A percentile compares a stretch with the other conserved stretches of the same genome.
phyloP scores from a whole-genome alignment of 2,329 filamentous ascomycete genomes.

The Aureobasidium leucospermi region DNA sequence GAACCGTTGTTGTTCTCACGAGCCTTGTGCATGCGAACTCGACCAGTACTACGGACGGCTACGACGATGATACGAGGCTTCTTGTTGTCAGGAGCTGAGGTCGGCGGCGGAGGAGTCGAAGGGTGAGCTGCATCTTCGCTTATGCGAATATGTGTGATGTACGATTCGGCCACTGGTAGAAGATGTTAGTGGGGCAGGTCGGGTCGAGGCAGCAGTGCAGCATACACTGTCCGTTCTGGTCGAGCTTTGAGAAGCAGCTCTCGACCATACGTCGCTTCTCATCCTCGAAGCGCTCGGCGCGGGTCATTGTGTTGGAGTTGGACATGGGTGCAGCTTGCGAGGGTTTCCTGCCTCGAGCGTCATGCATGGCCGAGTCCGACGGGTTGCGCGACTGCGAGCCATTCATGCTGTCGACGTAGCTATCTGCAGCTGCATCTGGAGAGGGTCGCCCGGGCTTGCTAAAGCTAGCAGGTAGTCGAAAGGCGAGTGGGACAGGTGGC shows the following conservation, averaged over 20 bases:
- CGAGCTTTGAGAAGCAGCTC: slow-evolving; percentile 87
- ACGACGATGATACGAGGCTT: slow-evolving; percentile 90
- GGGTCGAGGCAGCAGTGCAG: slow-evolving; percentile 21
- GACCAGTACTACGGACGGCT: slow-evolving; percentile 82
- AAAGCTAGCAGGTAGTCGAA: neutral
- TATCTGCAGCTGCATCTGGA: slow-evolving; percentile 1
- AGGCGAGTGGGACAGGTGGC: neutral
- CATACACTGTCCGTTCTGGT: slow-evolving; percentile 77
- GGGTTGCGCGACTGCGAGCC: slow-evolving; percentile 16
- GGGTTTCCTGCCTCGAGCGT: slow-evolving; percentile 7
- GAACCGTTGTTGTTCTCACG: slow-evolving; percentile 89
- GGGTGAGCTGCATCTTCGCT: slow-evolving; percentile 79
- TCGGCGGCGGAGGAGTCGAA: slow-evolving; percentile 74
- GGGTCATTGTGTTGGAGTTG: slow-evolving; percentile 28
- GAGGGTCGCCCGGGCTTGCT: neutral
- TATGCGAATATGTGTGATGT: slow-evolving; percentile 94
- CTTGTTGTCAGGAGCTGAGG: slow-evolving; percentile 64
- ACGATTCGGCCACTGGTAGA: slow-evolving; percentile 69
- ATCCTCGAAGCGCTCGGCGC: slow-evolving; percentile 87
- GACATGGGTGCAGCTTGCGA: neutral
- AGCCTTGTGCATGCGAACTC: slow-evolving; percentile 93
- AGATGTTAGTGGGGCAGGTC: neutral
- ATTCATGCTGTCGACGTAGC: slow-evolving; percentile 17
- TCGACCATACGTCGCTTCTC: slow-evolving; percentile 93
- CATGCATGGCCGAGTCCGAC: slow-evolving; percentile 11